Evolutionary conservation across 768 basidiomycete genomes (phyloP), one percentile per base, ranked within the genome.

Genomic region (Phanerochaete carnosa): DNA sequence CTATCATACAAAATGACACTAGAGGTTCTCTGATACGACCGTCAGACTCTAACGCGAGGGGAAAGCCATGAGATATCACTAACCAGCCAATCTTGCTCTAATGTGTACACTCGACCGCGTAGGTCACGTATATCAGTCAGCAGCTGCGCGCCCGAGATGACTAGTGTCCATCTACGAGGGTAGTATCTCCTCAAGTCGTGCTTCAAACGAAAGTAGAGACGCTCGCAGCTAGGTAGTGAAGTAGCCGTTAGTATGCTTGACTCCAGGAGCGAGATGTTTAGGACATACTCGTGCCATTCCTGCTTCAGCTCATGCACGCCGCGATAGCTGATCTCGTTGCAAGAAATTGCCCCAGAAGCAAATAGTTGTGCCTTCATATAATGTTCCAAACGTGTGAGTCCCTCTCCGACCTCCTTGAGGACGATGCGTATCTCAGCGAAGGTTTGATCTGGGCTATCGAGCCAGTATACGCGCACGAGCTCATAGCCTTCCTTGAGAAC

Each of bases 381-480:
- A 4, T 19, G 6, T 19, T 43, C 39, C 39, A 43, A 43, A 4
- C 19, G 39, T 43, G 39, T 4, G 19, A 43, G 8, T 4, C 16
- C 39, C 4, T 43, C 19, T 4, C 19, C 39, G 39, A 43, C 16
- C 19, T 43, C 39, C 19, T 43, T 4, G 19, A 43, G 39, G 19
- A 19, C 19, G 39, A 4, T 19, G 8, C 39, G 39, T 43, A 43
- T 43, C 39, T 43, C 39, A 19, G 39, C 39, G 39, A 43, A 43
- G 39, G 39, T 43, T 19, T 9, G 11, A 4, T 43, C 39, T 8
- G 39, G 39, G 39, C 67, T 62, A 1, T 66, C 67, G 13, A 68
- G 62, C 35, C 64, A 49, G 25, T 57, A 49, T 33, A 59, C 57
- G 32, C 66, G 66, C 52, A 64, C 54, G 46, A 67, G 64, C 1